Evolutionary conservation across 2,329 filamentous ascomycete species (phyloP).

Genomic region (Hymenoscyphus scutula): DNA sequence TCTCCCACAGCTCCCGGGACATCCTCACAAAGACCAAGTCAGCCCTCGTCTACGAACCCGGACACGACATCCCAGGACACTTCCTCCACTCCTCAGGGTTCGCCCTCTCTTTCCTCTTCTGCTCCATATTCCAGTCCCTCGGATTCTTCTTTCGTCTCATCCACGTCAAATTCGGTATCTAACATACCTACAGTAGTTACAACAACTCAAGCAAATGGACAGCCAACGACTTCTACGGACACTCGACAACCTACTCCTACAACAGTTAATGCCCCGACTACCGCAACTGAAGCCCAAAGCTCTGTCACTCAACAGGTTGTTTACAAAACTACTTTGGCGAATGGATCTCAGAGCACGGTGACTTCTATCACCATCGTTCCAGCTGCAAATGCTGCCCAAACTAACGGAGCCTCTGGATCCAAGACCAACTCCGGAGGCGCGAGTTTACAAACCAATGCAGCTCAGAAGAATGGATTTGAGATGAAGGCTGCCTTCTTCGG

Average conservation of each 20-base stretch:
- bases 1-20: slow-evolving; percentile 2
- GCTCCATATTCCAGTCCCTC: slow-evolving; percentile 11
- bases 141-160: slow-evolving; percentile 3
- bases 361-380: slow-evolving; percentile 31
- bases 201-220: neutral
- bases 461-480: slow-evolving; percentile 17
- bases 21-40: neutral
- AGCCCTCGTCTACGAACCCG: neutral
- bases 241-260: neutral
- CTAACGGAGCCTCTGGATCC: slow-evolving; percentile 2
- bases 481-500: slow-evolving; percentile 26
- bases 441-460: slow-evolving; percentile 30
- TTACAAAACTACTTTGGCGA: slow-evolving; percentile 29
- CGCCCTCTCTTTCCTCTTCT: slow-evolving; percentile 16
- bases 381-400: slow-evolving; percentile 16
- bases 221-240: slow-evolving; percentile 4
- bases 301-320: slow-evolving; percentile 29
- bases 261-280: neutral
- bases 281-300: slow-evolving; percentile 11
- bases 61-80: slow-evolving; percentile 14
- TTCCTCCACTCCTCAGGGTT: slow-evolving; percentile 8
- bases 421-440: slow-evolving; percentile 21
- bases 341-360: slow-evolving; percentile 28
- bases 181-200: slow-evolving; percentile 5
- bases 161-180: slow-evolving; percentile 6